Percentiles rank a stretch among this genome's conserved stretches.
These are phyloP conservation scores for Besnoitia besnoiti DNA, from an alignment of 169 alveolate genomes.

Conservation along the genomic window DNA sequence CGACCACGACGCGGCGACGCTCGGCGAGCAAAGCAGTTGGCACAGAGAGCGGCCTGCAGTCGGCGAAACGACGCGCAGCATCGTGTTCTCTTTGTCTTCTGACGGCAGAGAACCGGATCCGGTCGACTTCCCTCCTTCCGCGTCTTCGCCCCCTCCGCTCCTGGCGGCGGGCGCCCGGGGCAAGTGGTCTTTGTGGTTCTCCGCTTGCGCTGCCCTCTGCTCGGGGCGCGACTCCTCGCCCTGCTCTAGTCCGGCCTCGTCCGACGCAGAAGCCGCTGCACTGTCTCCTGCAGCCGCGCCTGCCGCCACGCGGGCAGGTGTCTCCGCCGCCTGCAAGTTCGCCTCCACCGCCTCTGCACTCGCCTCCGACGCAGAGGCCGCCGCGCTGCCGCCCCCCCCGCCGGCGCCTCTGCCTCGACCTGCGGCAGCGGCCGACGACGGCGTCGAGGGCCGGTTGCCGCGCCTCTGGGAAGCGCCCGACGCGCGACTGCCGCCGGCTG, in stretches of 20 bases:
- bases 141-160: no score
- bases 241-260: no score
- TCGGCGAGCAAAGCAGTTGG: conserved; percentile 39
- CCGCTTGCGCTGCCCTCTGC: no score
- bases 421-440: not conserved
- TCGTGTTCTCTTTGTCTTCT: not conserved
- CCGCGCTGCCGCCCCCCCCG: not conserved
- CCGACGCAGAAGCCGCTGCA: no score
- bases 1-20: conserved; percentile 39
- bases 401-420: not conserved
- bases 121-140: not conserved
- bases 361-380: not conserved
- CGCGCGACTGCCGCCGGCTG: not conserved
- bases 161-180: not conserved
- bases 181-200: no score
- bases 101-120: not conserved
- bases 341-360: no score
- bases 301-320: no score
- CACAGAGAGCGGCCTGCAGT: conserved; percentile 18
- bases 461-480: not conserved
- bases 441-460: not conserved
- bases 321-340: no score
- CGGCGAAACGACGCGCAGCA: conserved; percentile 39
- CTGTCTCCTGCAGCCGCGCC: no score
- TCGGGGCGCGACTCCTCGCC: no score